Conservation (phyloP, 1,284 basidiomycete genomes). For the Meira nashicola region DNA sequence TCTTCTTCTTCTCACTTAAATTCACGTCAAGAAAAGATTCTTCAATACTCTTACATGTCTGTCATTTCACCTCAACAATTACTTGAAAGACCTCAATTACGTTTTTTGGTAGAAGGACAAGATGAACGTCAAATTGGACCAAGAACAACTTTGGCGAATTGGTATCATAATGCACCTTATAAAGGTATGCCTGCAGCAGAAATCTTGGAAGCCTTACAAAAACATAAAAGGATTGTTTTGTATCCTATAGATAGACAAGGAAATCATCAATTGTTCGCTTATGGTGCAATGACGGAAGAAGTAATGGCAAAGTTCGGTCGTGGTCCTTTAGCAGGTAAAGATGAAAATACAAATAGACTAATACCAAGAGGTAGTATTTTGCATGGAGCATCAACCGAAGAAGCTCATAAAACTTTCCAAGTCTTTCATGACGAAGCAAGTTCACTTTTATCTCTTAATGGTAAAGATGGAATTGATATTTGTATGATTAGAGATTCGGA, state of each 20-base stretch:
- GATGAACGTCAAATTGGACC: too few species aligned
- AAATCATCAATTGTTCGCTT: not conserved
- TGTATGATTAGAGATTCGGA: conserved; percentile 39
- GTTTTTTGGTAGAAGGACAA: not conserved
- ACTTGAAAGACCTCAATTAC: not conserved
- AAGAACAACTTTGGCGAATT: not conserved
- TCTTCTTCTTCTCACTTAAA: not conserved
- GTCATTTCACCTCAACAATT: not conserved
- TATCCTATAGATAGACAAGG: not conserved
- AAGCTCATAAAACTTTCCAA: too few species aligned
- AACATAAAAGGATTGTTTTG: not conserved
- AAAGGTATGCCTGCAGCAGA: not conserved
- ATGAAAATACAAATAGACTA: too few species aligned
- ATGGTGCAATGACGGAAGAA: not conserved
- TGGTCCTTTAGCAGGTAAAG: too few species aligned
- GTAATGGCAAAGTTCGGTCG: not conserved
- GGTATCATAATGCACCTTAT: not conserved
- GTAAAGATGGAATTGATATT: too few species aligned
- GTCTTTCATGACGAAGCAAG: too few species aligned
- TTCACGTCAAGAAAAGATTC: not conserved
- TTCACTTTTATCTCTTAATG: too few species aligned
- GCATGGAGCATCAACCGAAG: too few species aligned
- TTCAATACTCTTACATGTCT: not conserved
- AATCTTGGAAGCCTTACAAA: not conserved
- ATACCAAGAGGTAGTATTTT: too few species aligned